Base-by-base conservation (phyloP, 2,329 filamentous ascomycete species). In the Lasiodiplodia sp. region DNA sequence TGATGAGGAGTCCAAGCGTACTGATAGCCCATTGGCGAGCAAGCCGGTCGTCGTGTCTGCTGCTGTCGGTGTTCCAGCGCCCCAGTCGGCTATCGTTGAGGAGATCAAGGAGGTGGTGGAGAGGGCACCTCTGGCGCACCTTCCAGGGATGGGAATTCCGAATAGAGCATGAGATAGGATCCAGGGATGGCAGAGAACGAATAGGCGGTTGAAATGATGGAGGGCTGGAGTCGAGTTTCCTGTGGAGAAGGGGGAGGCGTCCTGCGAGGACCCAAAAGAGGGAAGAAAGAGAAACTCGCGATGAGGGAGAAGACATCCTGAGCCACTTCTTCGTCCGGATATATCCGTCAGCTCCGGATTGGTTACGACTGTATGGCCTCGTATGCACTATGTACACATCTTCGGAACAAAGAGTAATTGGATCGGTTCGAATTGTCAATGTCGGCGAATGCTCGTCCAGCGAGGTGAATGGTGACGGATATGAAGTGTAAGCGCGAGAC, bases 91-190 rank as follows among this genome's bases (percentile, higher is more conserved):
- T 11, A 47, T 64, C 3, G 60, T 64, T 11, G 60, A 64, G 60
- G 60, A 64, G 47, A 49, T 64, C 28, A 34, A n/a, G 58, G 56
- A 60, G 4, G 40, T 49, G 40, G 23, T 49, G 5, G 60, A 64
- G 28, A 52, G 60, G 31, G 34, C 66, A 3, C 66, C 66, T 49
- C 23, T 68, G 12, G 57, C 56, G 49, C 66, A 68, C 25, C 49
- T 68, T 57, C 66, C 66, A 12, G 66, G 66, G 31, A 68, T 68
- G 66, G 66, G 66, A 12, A 44, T 40, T 23, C 66, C 66, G 34
- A 68, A 68, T 21, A 63, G 66, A 10, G 57, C 55, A 44, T 64
- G 23, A 52, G 16, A 14, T 21, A 21, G 31, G n/a, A 40, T 38
- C 2, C 2, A 11, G 5, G n/a, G 21, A 23, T 10, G 31, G 4